Conservation (phyloP, 2,329 filamentous ascomycete genomes). For the Penicillium sclerotiorum region DNA sequence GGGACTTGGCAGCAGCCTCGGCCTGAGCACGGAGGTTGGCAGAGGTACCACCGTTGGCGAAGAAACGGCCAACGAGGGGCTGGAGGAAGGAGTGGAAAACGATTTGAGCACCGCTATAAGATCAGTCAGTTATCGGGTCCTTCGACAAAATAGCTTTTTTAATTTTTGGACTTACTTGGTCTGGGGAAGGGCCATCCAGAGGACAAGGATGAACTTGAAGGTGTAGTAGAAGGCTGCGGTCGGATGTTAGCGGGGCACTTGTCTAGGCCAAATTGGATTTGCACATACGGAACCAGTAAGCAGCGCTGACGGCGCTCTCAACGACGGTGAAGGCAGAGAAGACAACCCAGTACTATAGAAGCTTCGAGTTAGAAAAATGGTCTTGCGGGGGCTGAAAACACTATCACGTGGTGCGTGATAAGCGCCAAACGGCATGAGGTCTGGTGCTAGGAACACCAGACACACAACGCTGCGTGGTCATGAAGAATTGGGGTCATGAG, state of each 20-base stretch:
- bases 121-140: constrained; percentile 4
- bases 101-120: constrained; percentile 81
- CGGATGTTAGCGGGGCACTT: constrained; percentile 25
- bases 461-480: constrained; percentile 7
- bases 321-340: constrained; percentile 67
- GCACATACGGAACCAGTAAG: constrained; percentile 69
- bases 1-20: constrained; percentile 65
- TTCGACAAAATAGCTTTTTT: not conserved
- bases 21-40: constrained; percentile 87
- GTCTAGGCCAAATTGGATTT: not conserved
- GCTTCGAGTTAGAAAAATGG: constrained; percentile 15
- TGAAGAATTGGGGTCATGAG: constrained; percentile 18
- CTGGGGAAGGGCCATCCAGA: constrained; percentile 96
- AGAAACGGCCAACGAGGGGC: constrained; percentile 92
- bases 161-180: constrained; percentile 69
- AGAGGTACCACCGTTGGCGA: constrained; percentile 73
- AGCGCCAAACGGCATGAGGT: constrained; percentile 11
- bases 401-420: constrained; percentile 30
- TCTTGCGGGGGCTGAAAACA: constrained; percentile 3
- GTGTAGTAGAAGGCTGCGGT: constrained; percentile 92
- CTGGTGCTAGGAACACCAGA: constrained; percentile 10
- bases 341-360: constrained; percentile 66
- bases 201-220: constrained; percentile 97
- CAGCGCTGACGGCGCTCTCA: constrained; percentile 67
- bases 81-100: constrained; percentile 96